phyloP scores from a whole-genome alignment of 1,139 yeast genomes.

The Yamadazyma jaroonii region DNA sequence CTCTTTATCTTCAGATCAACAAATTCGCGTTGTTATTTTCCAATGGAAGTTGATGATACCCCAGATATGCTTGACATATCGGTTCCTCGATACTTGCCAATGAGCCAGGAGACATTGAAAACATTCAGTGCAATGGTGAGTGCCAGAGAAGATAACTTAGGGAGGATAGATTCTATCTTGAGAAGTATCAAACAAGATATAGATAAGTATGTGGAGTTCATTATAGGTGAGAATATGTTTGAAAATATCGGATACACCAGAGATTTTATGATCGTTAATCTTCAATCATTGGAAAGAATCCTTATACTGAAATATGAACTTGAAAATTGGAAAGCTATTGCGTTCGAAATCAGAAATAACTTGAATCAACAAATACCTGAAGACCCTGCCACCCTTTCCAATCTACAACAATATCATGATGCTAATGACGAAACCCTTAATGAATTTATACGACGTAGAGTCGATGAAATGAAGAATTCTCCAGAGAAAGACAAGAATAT shows the following conservation, averaged over 20 bases:
- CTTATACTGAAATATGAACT: slow-evolving; percentile 3
- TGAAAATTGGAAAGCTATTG: slow-evolving; percentile 9
- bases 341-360: slow-evolving; percentile 2
- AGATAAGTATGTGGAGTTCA: slow-evolving; percentile 11
- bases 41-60: slow-evolving; percentile 4
- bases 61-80: slow-evolving; percentile 4
- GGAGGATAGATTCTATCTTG: slow-evolving; percentile 4
- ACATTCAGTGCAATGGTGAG: neutral
- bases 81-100: slow-evolving; percentile 9
- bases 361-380: slow-evolving; percentile 11
- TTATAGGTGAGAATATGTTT: slow-evolving; percentile 10
- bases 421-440: slow-evolving; percentile 9
- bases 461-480: slow-evolving; percentile 5
- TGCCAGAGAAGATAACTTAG: slow-evolving; percentile 1
- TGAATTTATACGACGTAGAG: slow-evolving; percentile 8
- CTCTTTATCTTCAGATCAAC: neutral
- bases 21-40: neutral
- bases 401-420: slow-evolving; percentile 17
- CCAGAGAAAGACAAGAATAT: slow-evolving; percentile 7
- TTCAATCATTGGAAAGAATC: slow-evolving; percentile 2
- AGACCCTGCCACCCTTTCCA: slow-evolving; percentile 21
- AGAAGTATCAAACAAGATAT: slow-evolving; percentile 8
- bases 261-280: slow-evolving; percentile 4
- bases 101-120: slow-evolving; percentile 1
- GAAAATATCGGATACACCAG: slow-evolving; percentile 5